These are phyloP conservation scores for Candolleomyces eurysporus DNA, from an alignment of 768 basidiomycete species.

Conservation along the genomic window DNA sequence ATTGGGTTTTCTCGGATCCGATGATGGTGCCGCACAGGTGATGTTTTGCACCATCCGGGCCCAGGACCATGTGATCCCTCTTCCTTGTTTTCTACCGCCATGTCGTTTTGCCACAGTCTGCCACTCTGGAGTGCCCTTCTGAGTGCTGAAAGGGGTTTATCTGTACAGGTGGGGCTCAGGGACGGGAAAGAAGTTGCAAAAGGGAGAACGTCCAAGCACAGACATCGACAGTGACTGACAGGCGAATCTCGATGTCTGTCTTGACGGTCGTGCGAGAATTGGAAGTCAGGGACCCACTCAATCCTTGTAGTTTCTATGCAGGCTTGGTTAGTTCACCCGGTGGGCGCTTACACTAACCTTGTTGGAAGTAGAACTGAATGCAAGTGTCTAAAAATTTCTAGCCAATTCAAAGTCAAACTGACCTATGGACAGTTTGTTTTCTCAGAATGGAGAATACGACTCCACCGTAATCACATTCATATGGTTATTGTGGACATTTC, in stretches of 20 bases:
- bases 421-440: background rate
- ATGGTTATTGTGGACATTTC: background rate
- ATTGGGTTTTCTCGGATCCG: background rate
- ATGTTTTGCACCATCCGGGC: background rate
- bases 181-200: background rate
- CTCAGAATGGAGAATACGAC: background rate
- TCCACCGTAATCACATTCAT: background rate
- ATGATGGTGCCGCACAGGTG: background rate
- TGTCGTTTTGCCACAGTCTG: background rate
- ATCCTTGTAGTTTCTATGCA: background rate
- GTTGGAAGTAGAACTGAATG: too few species aligned
- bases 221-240: background rate
- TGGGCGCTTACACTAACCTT: too few species aligned
- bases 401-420: background rate
- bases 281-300: background rate
- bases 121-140: background rate
- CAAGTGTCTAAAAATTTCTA: background rate
- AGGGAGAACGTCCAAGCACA: background rate
- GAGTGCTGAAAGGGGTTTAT: background rate
- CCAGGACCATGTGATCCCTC: background rate
- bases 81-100: background rate
- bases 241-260: background rate
- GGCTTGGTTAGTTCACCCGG: too few species aligned
- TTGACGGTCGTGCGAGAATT: background rate
- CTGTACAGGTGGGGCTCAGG: background rate